A percentile compares a stretch with the other conserved stretches of the same genome.
Conservation (phyloP, 331 rosid species). For the Rosa hybrid region DNA sequence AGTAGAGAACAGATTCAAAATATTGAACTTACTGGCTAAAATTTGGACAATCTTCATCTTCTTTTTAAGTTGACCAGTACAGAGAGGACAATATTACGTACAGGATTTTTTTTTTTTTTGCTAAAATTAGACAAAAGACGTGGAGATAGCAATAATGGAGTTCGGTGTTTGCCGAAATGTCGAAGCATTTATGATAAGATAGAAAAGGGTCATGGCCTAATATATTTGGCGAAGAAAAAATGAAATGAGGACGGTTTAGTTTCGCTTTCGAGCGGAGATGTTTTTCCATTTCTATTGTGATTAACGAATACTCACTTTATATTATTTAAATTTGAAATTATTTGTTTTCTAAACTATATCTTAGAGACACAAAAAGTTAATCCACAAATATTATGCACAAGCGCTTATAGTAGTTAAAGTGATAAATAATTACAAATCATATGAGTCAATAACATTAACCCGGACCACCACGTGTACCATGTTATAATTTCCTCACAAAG, state of each 20-base stretch:
- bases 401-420: too few relatives aligned
- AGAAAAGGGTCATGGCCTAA: not conserved
- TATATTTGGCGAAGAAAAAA: not conserved
- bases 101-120: too few relatives aligned
- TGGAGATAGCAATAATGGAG: slow-evolving; percentile 46
- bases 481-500: too few relatives aligned
- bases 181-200: slow-evolving; percentile 39
- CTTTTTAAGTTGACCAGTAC: not conserved
- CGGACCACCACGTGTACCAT: too few relatives aligned
- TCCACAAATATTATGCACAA: too few relatives aligned
- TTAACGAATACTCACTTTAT: too few relatives aligned
- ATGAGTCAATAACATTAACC: too few relatives aligned
- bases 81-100: not conserved
- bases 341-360: too few relatives aligned
- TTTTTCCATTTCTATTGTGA: not conserved
- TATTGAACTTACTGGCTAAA: not conserved
- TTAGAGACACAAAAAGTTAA: too few relatives aligned
- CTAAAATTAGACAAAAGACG: slow-evolving; percentile 35
- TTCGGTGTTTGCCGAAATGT: slow-evolving; percentile 42
- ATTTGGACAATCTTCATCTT: not conserved
- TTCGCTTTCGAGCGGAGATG: not conserved
- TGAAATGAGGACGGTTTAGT: not conserved
- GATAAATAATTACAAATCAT: too few relatives aligned
- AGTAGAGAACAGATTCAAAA: not conserved
- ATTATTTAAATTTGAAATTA: too few relatives aligned